These are phyloP conservation scores for Yarrowia porcina DNA, from an alignment of 805 yeast species.

Conservation along the genomic window DNA sequence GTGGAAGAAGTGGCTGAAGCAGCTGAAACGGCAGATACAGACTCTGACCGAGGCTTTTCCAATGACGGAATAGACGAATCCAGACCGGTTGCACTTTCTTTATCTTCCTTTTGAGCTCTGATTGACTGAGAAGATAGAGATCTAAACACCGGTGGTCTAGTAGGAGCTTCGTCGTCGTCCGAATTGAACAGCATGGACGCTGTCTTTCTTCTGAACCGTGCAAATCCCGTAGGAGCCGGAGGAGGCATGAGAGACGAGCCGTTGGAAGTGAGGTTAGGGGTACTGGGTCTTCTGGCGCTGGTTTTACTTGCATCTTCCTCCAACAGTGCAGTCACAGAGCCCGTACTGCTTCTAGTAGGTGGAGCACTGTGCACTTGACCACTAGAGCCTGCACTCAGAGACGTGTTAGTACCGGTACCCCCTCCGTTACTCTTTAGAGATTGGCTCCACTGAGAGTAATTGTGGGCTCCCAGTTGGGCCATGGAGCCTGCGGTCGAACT, in stretches of 20 bases:
- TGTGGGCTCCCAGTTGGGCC: conserved; percentile 14
- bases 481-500: neutral
- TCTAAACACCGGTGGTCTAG: conserved; percentile 4
- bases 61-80: neutral
- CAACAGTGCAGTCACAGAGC: neutral
- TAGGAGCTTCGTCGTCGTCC: conserved; percentile 14
- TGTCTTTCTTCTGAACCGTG: conserved; percentile 1
- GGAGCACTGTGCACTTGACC: neutral
- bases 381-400: too few species aligned
- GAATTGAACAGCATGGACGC: conserved; percentile 16
- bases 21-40: neutral
- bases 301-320: neutral
- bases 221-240: conserved; percentile 11
- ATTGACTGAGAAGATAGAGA: conserved; percentile 16
- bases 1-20: neutral
- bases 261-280: neutral
- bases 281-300: neutral
- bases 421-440: neutral
- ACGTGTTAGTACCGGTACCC: neutral
- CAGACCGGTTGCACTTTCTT: too few species aligned
- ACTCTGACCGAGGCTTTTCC: neutral
- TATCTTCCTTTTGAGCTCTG: neutral
- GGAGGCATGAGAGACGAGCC: conserved; percentile 6
- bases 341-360: neutral
- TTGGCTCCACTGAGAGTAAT: conserved; percentile 17